Conservation (phyloP, 495 filamentous ascomycete genomes). For the Penicillium waksmanii region DNA sequence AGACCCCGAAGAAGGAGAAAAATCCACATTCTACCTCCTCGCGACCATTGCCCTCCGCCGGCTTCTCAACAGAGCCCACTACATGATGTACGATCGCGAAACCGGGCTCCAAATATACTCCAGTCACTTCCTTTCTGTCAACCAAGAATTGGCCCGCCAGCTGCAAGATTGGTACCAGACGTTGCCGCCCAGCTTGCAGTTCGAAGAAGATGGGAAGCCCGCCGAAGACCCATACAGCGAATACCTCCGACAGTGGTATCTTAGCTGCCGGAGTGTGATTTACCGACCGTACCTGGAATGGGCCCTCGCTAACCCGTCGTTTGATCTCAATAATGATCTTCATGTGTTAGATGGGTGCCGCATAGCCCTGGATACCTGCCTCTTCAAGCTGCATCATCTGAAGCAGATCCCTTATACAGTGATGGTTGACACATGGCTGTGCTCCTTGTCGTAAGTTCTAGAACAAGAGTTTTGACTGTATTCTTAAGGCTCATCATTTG, state of each 20-base stretch:
- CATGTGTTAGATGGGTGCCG: constrained; percentile 12
- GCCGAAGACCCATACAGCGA: constrained; percentile 13
- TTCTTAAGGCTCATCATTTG: neutral
- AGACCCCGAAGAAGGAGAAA: constrained; percentile 13
- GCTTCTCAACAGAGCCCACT: constrained; percentile 29
- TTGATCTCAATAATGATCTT: constrained; percentile 11
- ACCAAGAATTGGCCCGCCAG: constrained; percentile 14
- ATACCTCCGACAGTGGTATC: constrained; percentile 17
- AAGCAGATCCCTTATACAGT: constrained; percentile 15
- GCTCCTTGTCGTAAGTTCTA: constrained; percentile 13
- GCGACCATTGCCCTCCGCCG: constrained; percentile 35
- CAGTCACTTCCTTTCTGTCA: constrained; percentile 10
- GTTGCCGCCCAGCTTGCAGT: constrained; percentile 10
- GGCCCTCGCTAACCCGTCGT: constrained; percentile 14
- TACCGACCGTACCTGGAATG: constrained; percentile 15
- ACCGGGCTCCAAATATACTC: constrained; percentile 16
- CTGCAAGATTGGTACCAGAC: constrained; percentile 17
- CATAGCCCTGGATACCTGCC: constrained; percentile 11
- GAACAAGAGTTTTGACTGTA: neutral
- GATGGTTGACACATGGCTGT: constrained; percentile 17
- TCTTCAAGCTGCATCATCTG: constrained; percentile 10
- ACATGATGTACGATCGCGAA: constrained; percentile 15
- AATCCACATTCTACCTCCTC: constrained; percentile 25
- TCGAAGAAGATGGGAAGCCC: constrained; percentile 9
- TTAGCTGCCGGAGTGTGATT: constrained; percentile 17